Conservation (phyloP, 192 early-diverging fungal species). For the Coemansia erecta region DNA sequence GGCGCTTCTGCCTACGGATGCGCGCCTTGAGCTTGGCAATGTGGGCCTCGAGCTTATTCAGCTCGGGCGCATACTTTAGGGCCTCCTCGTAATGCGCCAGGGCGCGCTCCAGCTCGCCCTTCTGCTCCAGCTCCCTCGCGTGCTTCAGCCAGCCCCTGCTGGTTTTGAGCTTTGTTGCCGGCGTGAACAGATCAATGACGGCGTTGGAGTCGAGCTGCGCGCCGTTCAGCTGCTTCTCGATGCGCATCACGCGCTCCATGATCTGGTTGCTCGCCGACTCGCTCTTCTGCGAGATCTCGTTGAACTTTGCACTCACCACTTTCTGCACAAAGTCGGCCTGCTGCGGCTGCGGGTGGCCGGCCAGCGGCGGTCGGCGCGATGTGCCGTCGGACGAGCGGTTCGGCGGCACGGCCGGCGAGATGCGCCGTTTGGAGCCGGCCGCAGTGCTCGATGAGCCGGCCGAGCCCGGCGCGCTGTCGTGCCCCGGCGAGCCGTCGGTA, state of each 20-base stretch:
- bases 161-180: slow-evolving; percentile 58
- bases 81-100: slow-evolving; percentile 55
- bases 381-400: not conserved
- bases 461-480: not conserved
- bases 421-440: slow-evolving; percentile 7
- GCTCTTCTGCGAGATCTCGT: slow-evolving; percentile 18
- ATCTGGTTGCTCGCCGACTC: slow-evolving; percentile 38
- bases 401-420: not conserved
- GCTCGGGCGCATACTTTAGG: slow-evolving; percentile 46
- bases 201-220: slow-evolving; percentile 28
- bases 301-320: slow-evolving; percentile 18
- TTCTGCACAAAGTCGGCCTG: slow-evolving; percentile 24
- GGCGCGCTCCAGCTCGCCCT: slow-evolving; percentile 48
- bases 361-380: not conserved
- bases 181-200: slow-evolving; percentile 54
- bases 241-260: slow-evolving; percentile 48
- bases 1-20: slow-evolving; percentile 29
- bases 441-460: not conserved
- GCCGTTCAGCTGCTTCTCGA: slow-evolving; percentile 41
- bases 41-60: slow-evolving; percentile 46
- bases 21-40: slow-evolving; percentile 39
- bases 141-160: slow-evolving; percentile 54
- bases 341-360: slow-evolving; percentile 9
- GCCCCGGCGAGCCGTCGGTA: slow-evolving; percentile 1
- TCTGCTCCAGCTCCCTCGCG: slow-evolving; percentile 52